Evolutionary conservation across 2,329 filamentous ascomycete genomes (phyloP), one percentile per base, ranked within the genome.

Genomic region (Alternaria sp.): DNA sequence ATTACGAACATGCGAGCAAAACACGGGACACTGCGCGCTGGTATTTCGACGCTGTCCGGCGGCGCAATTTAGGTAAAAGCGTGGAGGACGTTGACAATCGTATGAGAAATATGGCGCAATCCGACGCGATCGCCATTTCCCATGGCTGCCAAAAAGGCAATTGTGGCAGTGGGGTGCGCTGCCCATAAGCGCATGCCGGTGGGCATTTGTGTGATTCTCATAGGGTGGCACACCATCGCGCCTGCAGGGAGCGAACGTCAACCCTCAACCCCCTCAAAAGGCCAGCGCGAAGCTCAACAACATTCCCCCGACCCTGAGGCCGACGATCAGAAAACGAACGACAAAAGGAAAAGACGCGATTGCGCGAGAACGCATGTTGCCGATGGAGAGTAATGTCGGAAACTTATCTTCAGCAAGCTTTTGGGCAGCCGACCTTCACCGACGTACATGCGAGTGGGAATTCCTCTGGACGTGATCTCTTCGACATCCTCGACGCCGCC

Each of bases 401-500:
- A 54, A 71, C 67, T 65, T 71, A 71, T 69, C 66, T 66, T 64
- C 71, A 69, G 66, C 69, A 72, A 74, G 69, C 66, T 62, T 72
- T 76, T 80, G 77, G 77, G 71, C 72, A 69, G 71, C 77, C 71
- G 76, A 78, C 74, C 71, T 79, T 74, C 75, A 75, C 69, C 72
- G 74, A 74, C 66, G 67, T 61, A 47, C 73, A 70, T 80, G 77
- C 74, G 65, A 78, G 66, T 76, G 74, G 69, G 77, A 80, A 66
- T 80, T 80, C 72, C 74, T 79, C 73, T 80, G 77, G 77, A 78
- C 72, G 72, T 79, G 77, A 79, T 61, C 68, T 66, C 13, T 75
- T 74, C 74, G 69, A 72, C 54, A 65, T 69, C 28, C 68, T 77
- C 56, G 74, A 73, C 58, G 63, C 74, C 57, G 60, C 71, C 62